These are phyloP conservation scores for Oryza longistaminata DNA, from an alignment of 176 grass and related monocot genomes.

Conservation along the genomic window DNA sequence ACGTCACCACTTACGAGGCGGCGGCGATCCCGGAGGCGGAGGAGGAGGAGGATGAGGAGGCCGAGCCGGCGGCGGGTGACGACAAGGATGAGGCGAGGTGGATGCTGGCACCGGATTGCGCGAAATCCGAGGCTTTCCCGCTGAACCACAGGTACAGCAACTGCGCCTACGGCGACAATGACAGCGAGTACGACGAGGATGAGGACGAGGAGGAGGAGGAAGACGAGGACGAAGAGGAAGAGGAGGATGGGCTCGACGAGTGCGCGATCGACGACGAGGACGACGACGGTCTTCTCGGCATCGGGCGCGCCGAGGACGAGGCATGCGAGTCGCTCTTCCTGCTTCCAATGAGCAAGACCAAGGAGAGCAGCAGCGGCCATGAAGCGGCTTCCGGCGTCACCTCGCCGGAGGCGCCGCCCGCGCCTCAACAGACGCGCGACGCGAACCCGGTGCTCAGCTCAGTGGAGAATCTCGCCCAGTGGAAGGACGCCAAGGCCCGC, in stretches of 20 bases:
- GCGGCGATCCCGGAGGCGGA: constrained; percentile 46
- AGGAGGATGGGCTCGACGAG: constrained; percentile 57
- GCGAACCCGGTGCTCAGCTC: constrained; percentile 54
- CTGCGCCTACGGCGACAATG: constrained; percentile 44
- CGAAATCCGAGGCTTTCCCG: constrained; percentile 60
- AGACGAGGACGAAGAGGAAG: constrained; percentile 46
- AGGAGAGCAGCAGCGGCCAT: constrained; percentile 10
- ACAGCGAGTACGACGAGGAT: constrained; percentile 57
- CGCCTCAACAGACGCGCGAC: constrained; percentile 33
- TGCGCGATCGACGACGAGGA: constrained; percentile 55
- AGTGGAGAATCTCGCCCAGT: constrained; percentile 69
- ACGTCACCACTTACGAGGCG: constrained; percentile 72
- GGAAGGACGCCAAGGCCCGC: constrained; percentile 74
- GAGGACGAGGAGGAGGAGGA: constrained; percentile 53
- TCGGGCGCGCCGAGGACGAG: constrained; percentile 72
- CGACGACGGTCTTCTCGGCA: constrained; percentile 37
- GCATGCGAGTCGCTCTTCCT: constrained; percentile 89
- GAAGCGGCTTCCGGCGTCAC: not conserved
- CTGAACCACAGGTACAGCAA: constrained; percentile 86
- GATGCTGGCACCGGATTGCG: constrained; percentile 45
- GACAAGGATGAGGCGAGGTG: constrained; percentile 22
- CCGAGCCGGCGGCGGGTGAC: not conserved
- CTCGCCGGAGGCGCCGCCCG: not conserved
- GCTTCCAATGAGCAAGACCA: constrained; percentile 51
- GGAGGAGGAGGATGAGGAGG: constrained; percentile 31